Evolutionary conservation across 78 protist species (phyloP).

Genomic region (Planoprotostelium fungivorum): DNA sequence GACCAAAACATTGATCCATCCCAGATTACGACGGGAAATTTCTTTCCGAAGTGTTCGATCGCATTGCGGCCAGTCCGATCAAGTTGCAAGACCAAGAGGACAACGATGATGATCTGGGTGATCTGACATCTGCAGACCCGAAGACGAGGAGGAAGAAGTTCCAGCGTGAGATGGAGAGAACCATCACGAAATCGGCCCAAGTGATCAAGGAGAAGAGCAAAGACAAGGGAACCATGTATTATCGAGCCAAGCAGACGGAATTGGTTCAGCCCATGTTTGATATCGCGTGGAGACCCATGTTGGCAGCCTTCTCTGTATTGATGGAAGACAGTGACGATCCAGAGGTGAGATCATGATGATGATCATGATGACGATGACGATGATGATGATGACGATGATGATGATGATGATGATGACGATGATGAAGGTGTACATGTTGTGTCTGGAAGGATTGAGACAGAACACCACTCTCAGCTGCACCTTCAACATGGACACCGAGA

Average conservation of each 20-base stretch:
- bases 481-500: constrained; percentile 73
- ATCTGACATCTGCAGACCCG: constrained; percentile 2
- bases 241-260: constrained; percentile 38
- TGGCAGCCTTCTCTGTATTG: constrained; percentile 69
- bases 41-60: constrained; percentile 56
- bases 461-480: constrained; percentile 64
- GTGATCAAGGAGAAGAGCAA: constrained; percentile 5
- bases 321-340: constrained; percentile 66
- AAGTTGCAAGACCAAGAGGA: constrained; percentile 45
- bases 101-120: constrained; percentile 4
- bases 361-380: background rate
- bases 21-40: constrained; percentile 35
- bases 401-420: background rate
- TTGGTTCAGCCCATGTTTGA: constrained; percentile 65
- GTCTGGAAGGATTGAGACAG: constrained; percentile 79
- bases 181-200: constrained; percentile 3
- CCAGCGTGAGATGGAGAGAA: constrained; percentile 5
- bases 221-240: constrained; percentile 14
- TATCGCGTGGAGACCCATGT: constrained; percentile 62
- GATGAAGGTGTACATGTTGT: constrained; percentile 18
- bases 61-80: constrained; percentile 45
- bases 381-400: constrained; percentile 6
- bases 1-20: no score
- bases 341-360: background rate
- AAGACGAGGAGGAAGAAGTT: background rate